Evolutionary conservation across 2,329 filamentous ascomycete species (phyloP).

Genomic region (Simplicillium aogashimaense): DNA sequence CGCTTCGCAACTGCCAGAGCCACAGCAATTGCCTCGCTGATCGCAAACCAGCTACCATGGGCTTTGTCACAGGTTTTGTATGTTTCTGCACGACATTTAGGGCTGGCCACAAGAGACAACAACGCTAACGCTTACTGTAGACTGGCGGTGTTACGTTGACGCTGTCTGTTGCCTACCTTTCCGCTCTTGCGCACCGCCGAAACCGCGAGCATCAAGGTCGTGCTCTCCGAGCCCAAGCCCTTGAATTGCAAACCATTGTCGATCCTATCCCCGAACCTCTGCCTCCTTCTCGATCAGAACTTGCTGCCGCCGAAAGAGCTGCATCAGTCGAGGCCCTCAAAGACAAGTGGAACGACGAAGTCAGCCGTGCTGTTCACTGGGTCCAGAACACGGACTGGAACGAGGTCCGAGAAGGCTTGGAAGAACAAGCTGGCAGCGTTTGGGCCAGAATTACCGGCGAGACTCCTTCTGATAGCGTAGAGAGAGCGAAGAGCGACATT

Average conservation of each 20-base stretch:
- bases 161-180: slow-evolving; percentile 62
- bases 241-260: slow-evolving; percentile 41
- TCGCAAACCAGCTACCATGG: slow-evolving; percentile 38
- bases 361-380: slow-evolving; percentile 56
- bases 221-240: slow-evolving; percentile 45
- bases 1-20: too few relatives aligned
- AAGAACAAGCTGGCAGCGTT: slow-evolving; percentile 35
- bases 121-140: slow-evolving; percentile 28
- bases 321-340: slow-evolving; percentile 59
- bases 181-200: slow-evolving; percentile 58
- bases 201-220: slow-evolving; percentile 52
- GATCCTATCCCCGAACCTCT: slow-evolving; percentile 36
- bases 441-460: slow-evolving; percentile 29
- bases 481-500: slow-evolving; percentile 16
- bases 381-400: slow-evolving; percentile 58
- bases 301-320: slow-evolving; percentile 39
- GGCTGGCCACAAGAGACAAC: background rate
- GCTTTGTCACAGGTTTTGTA: slow-evolving; percentile 68
- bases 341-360: slow-evolving; percentile 68
- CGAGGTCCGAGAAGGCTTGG: slow-evolving; percentile 47
- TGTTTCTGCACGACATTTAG: slow-evolving; percentile 20
- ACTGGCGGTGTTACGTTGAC: slow-evolving; percentile 69
- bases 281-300: slow-evolving; percentile 39
- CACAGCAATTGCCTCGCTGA: slow-evolving; percentile 6
- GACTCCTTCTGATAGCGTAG: slow-evolving; percentile 10